A percentile compares a stretch with the other conserved stretches of the same genome.
Conservation (phyloP, 2,329 filamentous ascomycete genomes). For the Onygenales sp. region DNA sequence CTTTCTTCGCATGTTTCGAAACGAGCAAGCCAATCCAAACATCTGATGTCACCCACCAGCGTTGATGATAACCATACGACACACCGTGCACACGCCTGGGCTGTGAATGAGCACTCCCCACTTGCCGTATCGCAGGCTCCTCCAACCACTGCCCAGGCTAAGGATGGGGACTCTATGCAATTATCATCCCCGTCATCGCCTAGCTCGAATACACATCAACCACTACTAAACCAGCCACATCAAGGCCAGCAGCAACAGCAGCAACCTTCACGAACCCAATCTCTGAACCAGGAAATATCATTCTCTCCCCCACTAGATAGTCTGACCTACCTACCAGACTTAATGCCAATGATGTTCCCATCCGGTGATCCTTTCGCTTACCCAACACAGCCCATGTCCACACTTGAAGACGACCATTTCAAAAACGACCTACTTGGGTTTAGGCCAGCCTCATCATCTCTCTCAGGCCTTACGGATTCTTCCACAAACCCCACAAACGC, state of each 20-base stretch:
- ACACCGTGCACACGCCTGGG: background rate
- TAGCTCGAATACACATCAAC: background rate
- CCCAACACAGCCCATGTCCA: conserved; percentile 40
- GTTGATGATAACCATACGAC: conserved; percentile 20
- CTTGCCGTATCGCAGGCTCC: conserved; percentile 2
- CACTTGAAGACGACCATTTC: conserved; percentile 34
- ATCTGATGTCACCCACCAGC: conserved; percentile 18
- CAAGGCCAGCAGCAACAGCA: background rate
- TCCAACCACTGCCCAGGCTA: conserved; percentile 2
- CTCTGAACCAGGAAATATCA: conserved; percentile 10
- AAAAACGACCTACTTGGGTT: conserved; percentile 16
- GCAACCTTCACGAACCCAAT: conserved; percentile 1
- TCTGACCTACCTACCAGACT: conserved; percentile 31
- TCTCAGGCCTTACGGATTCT: background rate
- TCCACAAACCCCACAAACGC: background rate
- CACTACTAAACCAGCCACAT: background rate
- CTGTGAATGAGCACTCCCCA: conserved; percentile 4
- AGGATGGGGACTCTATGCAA: conserved; percentile 7
- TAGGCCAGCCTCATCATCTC: conserved; percentile 3
- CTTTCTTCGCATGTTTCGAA: conserved; percentile 14
- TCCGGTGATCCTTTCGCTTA: conserved; percentile 43
- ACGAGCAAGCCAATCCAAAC: conserved; percentile 13
- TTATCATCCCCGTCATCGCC: conserved; percentile 8
- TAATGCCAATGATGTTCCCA: conserved; percentile 43
- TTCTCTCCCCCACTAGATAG: conserved; percentile 27